phyloP scores from a whole-genome alignment of 2,329 filamentous ascomycete species.

The Stemphylium vesicarium region DNA sequence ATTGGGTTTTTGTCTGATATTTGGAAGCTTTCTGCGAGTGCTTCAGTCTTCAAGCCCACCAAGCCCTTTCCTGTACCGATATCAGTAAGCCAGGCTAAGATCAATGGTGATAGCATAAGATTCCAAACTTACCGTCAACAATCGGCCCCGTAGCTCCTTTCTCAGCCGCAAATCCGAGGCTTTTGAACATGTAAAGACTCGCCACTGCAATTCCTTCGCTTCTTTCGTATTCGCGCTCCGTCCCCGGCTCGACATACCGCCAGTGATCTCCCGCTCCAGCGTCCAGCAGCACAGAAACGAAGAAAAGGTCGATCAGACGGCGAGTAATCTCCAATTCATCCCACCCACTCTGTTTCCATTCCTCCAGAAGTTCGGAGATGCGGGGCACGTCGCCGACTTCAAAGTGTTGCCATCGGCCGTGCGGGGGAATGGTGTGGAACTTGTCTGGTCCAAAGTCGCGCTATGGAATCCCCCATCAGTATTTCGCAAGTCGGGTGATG shows the following conservation, averaged over 20 bases:
- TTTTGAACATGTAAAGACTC: conserved; percentile 88
- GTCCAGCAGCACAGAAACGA: conserved; percentile 80
- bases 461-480: conserved; percentile 46
- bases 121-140: conserved; percentile 68
- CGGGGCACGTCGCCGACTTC: conserved; percentile 75
- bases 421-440: conserved; percentile 63
- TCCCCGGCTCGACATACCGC: conserved; percentile 88
- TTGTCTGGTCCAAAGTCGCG: conserved; percentile 71
- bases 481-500: neutral
- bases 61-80: conserved; percentile 62
- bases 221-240: conserved; percentile 76
- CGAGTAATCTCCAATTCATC: conserved; percentile 76
- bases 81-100: neutral
- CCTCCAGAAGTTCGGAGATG: conserved; percentile 69
- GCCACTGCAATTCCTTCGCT: conserved; percentile 85
- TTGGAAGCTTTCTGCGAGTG: conserved; percentile 80
- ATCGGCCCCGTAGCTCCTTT: conserved; percentile 75
- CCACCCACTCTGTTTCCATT: conserved; percentile 61
- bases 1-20: conserved; percentile 74
- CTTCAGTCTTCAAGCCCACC: conserved; percentile 71
- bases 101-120: neutral
- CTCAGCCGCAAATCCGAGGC: conserved; percentile 77
- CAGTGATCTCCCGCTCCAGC: conserved; percentile 87
- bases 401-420: conserved; percentile 83
- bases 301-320: conserved; percentile 76